These are phyloP conservation scores for Pseudofabraea citricarpa DNA, from an alignment of 2,329 filamentous ascomycete genomes.

Conservation along the genomic window DNA sequence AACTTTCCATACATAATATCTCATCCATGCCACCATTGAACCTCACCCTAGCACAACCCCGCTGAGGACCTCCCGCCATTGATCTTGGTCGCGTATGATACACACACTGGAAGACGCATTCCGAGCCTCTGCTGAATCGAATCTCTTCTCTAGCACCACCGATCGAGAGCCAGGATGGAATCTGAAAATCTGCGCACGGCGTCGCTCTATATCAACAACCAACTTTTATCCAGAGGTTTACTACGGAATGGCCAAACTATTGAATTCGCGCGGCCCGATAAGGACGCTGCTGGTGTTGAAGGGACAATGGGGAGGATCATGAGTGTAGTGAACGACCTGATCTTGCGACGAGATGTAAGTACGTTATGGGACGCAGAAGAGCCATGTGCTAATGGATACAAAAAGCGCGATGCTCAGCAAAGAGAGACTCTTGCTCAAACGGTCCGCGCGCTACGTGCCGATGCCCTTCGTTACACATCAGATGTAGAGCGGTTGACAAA, in stretches of 20 bases:
- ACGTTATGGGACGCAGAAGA: not conserved
- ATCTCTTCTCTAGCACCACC: no score
- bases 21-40: no score
- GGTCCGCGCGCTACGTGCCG: constrained; percentile 69
- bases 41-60: no score
- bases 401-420: constrained; percentile 86
- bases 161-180: constrained; percentile 19
- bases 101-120: no score
- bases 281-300: constrained; percentile 55
- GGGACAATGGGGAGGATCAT: constrained; percentile 82
- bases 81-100: no score
- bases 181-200: constrained; percentile 58
- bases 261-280: constrained; percentile 73
- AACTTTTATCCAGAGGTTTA: constrained; percentile 61
- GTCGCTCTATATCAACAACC: constrained; percentile 69
- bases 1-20: no score
- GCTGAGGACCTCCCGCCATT: no score
- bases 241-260: constrained; percentile 67
- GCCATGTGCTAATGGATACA: not conserved
- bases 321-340: constrained; percentile 88
- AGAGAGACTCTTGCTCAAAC: constrained; percentile 77
- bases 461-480: constrained; percentile 67
- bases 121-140: no score
- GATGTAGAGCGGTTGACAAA: constrained; percentile 58
- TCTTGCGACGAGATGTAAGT: constrained; percentile 81